Base-by-base conservation (phyloP, 179 eudicot genomes). In the Beta lomatogona region DNA sequence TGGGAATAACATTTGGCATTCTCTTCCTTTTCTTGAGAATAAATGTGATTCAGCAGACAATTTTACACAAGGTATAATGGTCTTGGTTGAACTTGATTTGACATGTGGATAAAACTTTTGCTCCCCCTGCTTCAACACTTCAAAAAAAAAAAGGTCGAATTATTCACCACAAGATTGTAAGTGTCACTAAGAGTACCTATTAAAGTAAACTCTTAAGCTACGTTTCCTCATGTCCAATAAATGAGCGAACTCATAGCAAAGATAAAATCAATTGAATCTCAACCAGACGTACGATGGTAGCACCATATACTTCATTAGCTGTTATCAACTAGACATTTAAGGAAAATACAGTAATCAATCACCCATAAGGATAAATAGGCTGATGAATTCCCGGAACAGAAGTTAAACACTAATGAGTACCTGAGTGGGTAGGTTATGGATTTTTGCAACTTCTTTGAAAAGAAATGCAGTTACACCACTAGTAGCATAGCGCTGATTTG, bases 401-500 rank as follows among this genome's bases (percentile, higher is more conserved):
- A 54, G 46, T 4, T 31, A 19, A 64, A 60, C 19, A 21, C 5
- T 13, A 46, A 13, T 9, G 78, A 61, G 71, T 80, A 95, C 99
- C 99, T 95, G 99, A 80, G 90, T 92, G 19, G 99, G 99, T 76
- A 95, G 91, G 84, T 89, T 88, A 71, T 94, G 92, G 70, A 89
- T 83, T 90, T 80, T 92, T 79, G 96, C 99, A 77, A 95, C 88
- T 91, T 95, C 98, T 80, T 94, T 91, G 80, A 95, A 95, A 77
- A 95, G 97, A 81, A 95, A 94, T 80, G 98, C 84, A 41, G 99
- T 94, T 77, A 94, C 83, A 78, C 96, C 98, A 89, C 92, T 95
- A n/a, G 99, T 95, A 75, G 99, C 99, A 88, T 95, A 95, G 6
- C 98, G 97, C 82, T 95, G 98, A 85, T 91, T 95, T 79, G 99